Evolutionary conservation across 352 stramenopile species (phyloP).

Genomic region (Globisporangium megalacanthum): DNA sequence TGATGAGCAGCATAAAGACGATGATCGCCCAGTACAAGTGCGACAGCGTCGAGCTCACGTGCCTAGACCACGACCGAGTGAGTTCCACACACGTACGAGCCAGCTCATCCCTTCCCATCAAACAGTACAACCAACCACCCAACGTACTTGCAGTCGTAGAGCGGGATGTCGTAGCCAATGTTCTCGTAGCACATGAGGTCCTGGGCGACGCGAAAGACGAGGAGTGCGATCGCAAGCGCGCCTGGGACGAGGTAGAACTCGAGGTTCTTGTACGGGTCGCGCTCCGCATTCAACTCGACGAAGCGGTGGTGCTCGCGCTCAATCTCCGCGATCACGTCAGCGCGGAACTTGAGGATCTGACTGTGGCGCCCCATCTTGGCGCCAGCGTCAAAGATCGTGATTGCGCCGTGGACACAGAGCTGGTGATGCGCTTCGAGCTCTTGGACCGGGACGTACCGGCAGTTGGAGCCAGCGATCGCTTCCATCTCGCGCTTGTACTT

Average conservation of each 20-base stretch:
- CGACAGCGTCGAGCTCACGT: slow-evolving; percentile 81
- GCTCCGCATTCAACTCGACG: slow-evolving; percentile 91
- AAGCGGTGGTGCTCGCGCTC: slow-evolving; percentile 88
- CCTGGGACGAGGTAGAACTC: slow-evolving; percentile 94
- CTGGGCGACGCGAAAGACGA: slow-evolving; percentile 86
- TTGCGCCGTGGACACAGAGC: slow-evolving; percentile 63
- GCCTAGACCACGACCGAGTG: slow-evolving; percentile 24
- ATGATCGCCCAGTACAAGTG: slow-evolving; percentile 87
- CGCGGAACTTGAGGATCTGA: slow-evolving; percentile 86
- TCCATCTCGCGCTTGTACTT: slow-evolving; percentile 96
- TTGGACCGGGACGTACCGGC: slow-evolving; percentile 84
- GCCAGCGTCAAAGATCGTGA: slow-evolving; percentile 91
- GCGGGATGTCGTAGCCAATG: slow-evolving; percentile 81
- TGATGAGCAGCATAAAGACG: slow-evolving; percentile 85
- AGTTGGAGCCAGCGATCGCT: slow-evolving; percentile 75
- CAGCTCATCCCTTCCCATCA: not conserved
- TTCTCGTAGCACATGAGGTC: slow-evolving; percentile 81
- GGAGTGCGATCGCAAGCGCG: slow-evolving; percentile 82
- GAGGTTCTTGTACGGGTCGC: slow-evolving; percentile 94
- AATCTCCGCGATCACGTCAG: slow-evolving; percentile 86
- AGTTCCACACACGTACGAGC: slow-evolving; percentile 2
- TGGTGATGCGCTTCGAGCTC: slow-evolving; percentile 90
- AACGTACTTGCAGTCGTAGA: slow-evolving; percentile 90
- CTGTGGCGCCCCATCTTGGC: slow-evolving; percentile 94
- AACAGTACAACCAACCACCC: slow-evolving; percentile 1